Conservation (phyloP, 805 yeast species). For the Barnettozyma botsteinii region DNA sequence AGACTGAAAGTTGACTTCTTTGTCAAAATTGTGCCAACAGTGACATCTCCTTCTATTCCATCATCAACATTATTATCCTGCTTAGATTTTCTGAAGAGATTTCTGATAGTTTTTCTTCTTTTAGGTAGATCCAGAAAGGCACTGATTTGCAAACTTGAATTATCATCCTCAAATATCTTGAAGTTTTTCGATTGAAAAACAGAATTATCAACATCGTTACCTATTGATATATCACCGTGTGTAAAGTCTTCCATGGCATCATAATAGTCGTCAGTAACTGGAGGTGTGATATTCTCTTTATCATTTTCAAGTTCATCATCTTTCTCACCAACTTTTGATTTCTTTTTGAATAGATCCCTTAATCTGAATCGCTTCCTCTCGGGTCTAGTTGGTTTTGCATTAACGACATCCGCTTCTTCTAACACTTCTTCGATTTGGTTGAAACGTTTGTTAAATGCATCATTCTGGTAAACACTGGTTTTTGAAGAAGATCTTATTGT, state of each 20-base stretch:
- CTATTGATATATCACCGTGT: constrained; percentile 1
- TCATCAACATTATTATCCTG: neutral
- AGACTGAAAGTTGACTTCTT: constrained; percentile 1
- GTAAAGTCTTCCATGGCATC: constrained; percentile 3
- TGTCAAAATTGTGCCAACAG: neutral
- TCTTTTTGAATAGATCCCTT: constrained; percentile 5
- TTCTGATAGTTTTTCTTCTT: constrained; percentile 4
- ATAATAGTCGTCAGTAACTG: constrained; percentile 1
- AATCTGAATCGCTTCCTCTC: constrained; percentile 4
- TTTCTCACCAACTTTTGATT: constrained; percentile 5
- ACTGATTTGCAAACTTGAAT: constrained; percentile 11
- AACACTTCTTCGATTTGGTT: neutral
- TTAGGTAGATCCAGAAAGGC: neutral
- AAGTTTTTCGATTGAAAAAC: neutral
- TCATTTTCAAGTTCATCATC: neutral
- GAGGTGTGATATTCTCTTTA: constrained; percentile 7
- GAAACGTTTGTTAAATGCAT: constrained; percentile 4
- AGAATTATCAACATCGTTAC: neutral
- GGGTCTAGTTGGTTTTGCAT: neutral
- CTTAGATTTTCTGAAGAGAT: neutral
- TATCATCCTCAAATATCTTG: constrained; percentile 3
- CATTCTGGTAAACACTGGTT: constrained; percentile 2
- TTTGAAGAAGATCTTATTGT: constrained; percentile 11
- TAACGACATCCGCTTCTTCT: neutral
- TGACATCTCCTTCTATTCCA: neutral